Evolutionary conservation across 2,329 filamentous ascomycete genomes (phyloP), one percentile per base, ranked within the genome.

Genomic region (Microthyrium microscopicum): DNA sequence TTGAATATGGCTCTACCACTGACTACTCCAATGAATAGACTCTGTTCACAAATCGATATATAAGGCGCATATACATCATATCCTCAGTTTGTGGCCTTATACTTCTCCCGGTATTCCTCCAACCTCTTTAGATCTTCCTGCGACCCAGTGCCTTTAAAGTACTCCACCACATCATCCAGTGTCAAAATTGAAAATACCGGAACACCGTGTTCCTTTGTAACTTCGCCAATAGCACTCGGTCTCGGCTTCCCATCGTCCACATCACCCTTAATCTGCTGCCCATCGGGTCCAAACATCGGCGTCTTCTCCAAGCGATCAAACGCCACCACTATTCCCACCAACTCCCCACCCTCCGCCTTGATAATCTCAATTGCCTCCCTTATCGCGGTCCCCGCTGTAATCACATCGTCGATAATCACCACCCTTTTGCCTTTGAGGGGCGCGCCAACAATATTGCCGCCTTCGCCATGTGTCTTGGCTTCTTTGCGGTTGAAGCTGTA

Each of bases 401-500:
- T 87, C 37, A 98, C 87, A 58, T 95, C 89, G 62, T 98, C 89
- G 26, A 98, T 77, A 45, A 98, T 80, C 21, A 98, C 66, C 12
- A 94, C 73, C 39, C 69, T 72, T 68, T 89, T 85, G 34, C 81
- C 85, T 58, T 79, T 78, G 48, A 95, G 62, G 5, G 77, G 68
- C 20, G 83, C 80, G 8, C 89, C 89, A 11, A 95, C 85, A 47
- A 95, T 92, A 52, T 72, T 79, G 28, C 89, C 87, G 21, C 87
- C 87, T 58, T 98, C 89, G 28, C 89, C 87, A 54, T 95, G 87
- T 49, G 83, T 80, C 64, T 95, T 95, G 48, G 77, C 80, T 60
- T 95, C 89, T 61, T 95, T 95, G 49, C 89, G 73, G 60, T 95
- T 91, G 60, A 92, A 95, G 21, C 75, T 77, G 61, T 93, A 95